Conservation (phyloP, 1,284 basidiomycete genomes). For the Pseudozyma thailandica region DNA sequence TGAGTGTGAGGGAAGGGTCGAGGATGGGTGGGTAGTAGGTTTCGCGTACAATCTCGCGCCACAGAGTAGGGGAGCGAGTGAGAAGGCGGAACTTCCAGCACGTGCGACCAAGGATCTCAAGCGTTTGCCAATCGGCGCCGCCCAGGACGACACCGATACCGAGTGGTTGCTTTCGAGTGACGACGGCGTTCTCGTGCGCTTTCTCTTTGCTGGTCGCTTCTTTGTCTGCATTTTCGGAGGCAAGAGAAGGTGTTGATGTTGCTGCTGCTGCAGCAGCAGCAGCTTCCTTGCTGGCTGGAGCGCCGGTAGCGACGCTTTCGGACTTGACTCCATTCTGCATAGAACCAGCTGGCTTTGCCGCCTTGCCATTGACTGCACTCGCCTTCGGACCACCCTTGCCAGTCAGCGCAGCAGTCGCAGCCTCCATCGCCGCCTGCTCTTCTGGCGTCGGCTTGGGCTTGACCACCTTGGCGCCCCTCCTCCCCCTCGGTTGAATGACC, state of each 20-base stretch:
- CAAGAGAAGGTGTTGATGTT: not conserved
- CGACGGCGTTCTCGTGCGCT: slow-evolving; percentile 10
- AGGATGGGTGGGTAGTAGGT: slow-evolving; percentile 59
- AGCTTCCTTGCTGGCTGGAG: not conserved
- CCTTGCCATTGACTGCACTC: not conserved
- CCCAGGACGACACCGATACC: slow-evolving; percentile 57
- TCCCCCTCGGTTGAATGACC: slow-evolving; percentile 49
- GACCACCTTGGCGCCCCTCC: slow-evolving; percentile 51
- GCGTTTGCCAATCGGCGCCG: slow-evolving; percentile 59
- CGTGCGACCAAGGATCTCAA: slow-evolving; percentile 57
- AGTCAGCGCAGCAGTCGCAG: slow-evolving; percentile 29
- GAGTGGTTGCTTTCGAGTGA: slow-evolving; percentile 27
- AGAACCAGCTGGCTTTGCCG: slow-evolving; percentile 2
- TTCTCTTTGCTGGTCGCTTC: slow-evolving; percentile 17
- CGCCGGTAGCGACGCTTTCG: not conserved
- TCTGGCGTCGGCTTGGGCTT: slow-evolving; percentile 43
- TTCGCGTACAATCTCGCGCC: slow-evolving; percentile 56
- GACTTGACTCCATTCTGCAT: not conserved
- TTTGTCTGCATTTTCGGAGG: not conserved
- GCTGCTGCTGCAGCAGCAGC: not conserved
- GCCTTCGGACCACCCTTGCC: slow-evolving; percentile 4
- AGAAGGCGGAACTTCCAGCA: slow-evolving; percentile 64
- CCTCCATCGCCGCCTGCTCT: slow-evolving; percentile 37
- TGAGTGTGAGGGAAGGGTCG: slow-evolving; percentile 20
- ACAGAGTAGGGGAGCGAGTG: slow-evolving; percentile 52